Evolutionary conservation across 768 basidiomycete genomes (phyloP), one percentile per base, ranked within the genome.

Genomic region (Lactarius tabidus): DNA sequence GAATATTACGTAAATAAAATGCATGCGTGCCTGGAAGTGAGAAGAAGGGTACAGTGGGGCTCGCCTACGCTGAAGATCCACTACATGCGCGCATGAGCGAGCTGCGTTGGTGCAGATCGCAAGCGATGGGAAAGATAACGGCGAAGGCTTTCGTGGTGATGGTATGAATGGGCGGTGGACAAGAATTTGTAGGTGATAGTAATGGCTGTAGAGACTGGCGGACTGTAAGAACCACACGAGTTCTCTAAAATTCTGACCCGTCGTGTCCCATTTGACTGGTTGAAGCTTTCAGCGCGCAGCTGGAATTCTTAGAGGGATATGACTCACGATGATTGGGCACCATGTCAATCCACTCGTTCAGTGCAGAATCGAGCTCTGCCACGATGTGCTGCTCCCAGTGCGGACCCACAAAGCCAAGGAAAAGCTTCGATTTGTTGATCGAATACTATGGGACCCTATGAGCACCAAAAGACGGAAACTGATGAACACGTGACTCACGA

Each of bases 361-460:
- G 71, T 2, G 76, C 74, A 18, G 78, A 78, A 69, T 83, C 81
- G 14, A 83, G 74, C 58, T 81, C 81, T 9, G 80, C 79, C 9
- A 83, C 79, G 29, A 79, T 76, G 35, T 74, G 73, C 52, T 76
- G 75, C 43, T 76, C 76, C 76, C 85, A 90, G 60, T 85, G 75
- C 67, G 66, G 78, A 61, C 86, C 79, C 23, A 79, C 77, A 57
- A 81, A 80, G 52, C 83, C 82, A 36, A 84, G 76, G 6, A 86
- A 74, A 9, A 85, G 77, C 70, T 84, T 84, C 2, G 82, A 81
- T 69, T 84, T 85, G 74, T 86, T 90, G 69, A 88, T 86, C 17
- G 89, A 83, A 73, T 93, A 93, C 90, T 90, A 29, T 18, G 20
- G 29, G 29, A 23, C 51, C 3, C 14, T 3, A 26, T 61, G 52